These are phyloP conservation scores for Cyclocybe aegerita DNA, from an alignment of 768 basidiomycete genomes.

Conservation along the genomic window DNA sequence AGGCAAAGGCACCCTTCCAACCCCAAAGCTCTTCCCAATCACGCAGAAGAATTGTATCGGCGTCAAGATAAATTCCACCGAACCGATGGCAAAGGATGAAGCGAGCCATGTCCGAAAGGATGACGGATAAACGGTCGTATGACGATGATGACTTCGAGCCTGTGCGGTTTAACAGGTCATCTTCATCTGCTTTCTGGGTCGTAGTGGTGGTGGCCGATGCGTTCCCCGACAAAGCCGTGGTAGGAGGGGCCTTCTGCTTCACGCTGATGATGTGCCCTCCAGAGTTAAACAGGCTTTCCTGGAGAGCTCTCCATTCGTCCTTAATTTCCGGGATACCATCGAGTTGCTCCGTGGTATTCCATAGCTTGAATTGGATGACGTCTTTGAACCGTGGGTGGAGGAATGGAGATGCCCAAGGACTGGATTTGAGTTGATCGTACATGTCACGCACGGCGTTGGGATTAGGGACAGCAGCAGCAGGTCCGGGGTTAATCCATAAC, in stretches of 20 bases:
- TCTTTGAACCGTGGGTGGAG: constrained; percentile 86
- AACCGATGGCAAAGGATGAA: constrained; percentile 93
- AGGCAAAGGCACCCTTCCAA: constrained; percentile 92
- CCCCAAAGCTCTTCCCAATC: constrained; percentile 99
- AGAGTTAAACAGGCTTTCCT: constrained; percentile 81
- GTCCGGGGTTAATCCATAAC: constrained; percentile 96
- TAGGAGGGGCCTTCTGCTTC: constrained; percentile 32
- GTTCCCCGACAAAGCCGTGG: constrained; percentile 36
- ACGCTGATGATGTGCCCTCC: constrained; percentile 76
- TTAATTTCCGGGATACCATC: constrained; percentile 84
- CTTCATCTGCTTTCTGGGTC: constrained; percentile 43
- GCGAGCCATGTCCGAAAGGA: constrained; percentile 95
- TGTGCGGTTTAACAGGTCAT: constrained; percentile 67
- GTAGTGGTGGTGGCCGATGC: constrained; percentile 49
- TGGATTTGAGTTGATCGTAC: constrained; percentile 73
- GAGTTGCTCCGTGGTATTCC: constrained; percentile 96
- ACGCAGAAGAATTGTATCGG: constrained; percentile 87
- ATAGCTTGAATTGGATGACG: constrained; percentile 88
- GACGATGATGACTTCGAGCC: constrained; percentile 86
- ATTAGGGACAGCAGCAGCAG: constrained; percentile 81
- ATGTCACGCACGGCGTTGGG: constrained; percentile 78
- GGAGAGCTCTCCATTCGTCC: constrained; percentile 80
- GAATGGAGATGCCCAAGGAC: constrained; percentile 92
- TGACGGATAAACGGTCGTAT: constrained; percentile 90
- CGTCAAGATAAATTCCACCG: constrained; percentile 93